Percentiles rank a stretch among this genome's conserved stretches.
phyloP scores from a whole-genome alignment of 1,284 basidiomycete genomes.

The Ceratobasidium papillatum region DNA sequence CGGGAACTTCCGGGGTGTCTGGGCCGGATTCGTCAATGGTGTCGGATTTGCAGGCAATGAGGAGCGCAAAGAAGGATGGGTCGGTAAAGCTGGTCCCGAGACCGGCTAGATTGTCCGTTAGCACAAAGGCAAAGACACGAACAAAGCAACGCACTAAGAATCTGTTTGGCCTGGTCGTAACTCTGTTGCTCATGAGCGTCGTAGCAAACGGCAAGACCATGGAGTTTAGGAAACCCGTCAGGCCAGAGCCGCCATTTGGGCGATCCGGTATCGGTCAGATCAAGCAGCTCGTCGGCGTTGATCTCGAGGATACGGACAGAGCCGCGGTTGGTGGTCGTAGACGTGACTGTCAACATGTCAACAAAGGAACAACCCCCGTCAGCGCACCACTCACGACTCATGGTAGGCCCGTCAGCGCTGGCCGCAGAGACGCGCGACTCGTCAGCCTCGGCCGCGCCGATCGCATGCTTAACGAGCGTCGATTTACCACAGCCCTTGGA shows the following conservation, averaged over 20 bases:
- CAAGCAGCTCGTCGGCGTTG: constrained; percentile 53
- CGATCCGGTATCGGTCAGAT: constrained; percentile 42
- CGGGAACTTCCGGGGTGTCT: neutral
- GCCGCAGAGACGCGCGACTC: constrained; percentile 19
- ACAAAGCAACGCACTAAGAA: constrained; percentile 41
- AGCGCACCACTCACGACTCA: constrained; percentile 21
- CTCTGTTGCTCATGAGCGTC: constrained; percentile 69
- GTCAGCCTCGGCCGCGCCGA: constrained; percentile 29
- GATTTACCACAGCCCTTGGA: constrained; percentile 43
- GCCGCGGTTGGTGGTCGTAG: constrained; percentile 32
- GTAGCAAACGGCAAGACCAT: constrained; percentile 79
- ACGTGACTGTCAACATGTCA: constrained; percentile 26
- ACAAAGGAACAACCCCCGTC: neutral
- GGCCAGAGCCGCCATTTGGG: constrained; percentile 50
- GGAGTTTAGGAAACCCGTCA: constrained; percentile 64
- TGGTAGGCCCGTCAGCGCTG: constrained; percentile 29
- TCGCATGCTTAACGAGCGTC: constrained; percentile 43
- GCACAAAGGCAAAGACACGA: constrained; percentile 8
- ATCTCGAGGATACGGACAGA: constrained; percentile 66
- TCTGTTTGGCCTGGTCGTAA: constrained; percentile 64
- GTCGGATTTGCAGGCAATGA: constrained; percentile 80
- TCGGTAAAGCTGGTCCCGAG: constrained; percentile 56
- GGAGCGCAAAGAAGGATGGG: constrained; percentile 67
- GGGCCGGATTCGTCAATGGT: constrained; percentile 48
- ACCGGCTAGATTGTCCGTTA: neutral